A percentile compares a stretch with the other conserved stretches of the same genome.
Conservation (phyloP, 2,329 filamentous ascomycete genomes). For the Lachnum nothofagi region DNA sequence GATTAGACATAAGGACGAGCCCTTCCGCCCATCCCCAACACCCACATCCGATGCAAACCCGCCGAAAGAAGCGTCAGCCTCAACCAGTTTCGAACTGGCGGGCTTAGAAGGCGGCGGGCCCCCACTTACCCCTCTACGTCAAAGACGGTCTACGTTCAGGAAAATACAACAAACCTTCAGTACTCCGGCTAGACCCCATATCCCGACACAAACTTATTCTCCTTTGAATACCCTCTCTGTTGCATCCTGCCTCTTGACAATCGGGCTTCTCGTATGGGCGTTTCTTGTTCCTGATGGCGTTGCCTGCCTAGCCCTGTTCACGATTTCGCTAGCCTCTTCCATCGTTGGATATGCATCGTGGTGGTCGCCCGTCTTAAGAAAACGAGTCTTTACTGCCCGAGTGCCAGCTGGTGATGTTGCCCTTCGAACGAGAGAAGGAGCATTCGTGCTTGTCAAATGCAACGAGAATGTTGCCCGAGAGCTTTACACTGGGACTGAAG, state of each 20-base stretch:
- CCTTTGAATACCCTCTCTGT: constrained; percentile 51
- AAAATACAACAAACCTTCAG: constrained; percentile 17
- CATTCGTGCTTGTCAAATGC: constrained; percentile 53
- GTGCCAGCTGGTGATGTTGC: constrained; percentile 53
- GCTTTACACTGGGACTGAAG: constrained; percentile 56
- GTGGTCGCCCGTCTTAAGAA: constrained; percentile 53
- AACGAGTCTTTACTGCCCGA: constrained; percentile 42
- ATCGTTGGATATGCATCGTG: constrained; percentile 53
- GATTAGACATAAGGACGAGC: constrained; percentile 40
- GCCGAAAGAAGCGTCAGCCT: constrained; percentile 17
- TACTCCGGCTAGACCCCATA: constrained; percentile 40
- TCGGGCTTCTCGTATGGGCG: constrained; percentile 43
- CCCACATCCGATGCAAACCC: neutral
- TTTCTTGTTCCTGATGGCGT: constrained; percentile 44
- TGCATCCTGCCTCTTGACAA: constrained; percentile 46
- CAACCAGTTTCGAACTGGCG: constrained; percentile 25
- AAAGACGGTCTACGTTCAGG: constrained; percentile 14
- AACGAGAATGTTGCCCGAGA: constrained; percentile 58
- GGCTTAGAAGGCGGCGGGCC: constrained; percentile 13
- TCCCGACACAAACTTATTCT: constrained; percentile 46
- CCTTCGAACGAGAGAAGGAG: constrained; percentile 55
- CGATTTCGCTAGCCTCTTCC: constrained; percentile 49
- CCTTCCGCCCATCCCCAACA: neutral
- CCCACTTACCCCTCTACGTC: constrained; percentile 3
- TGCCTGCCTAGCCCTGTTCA: constrained; percentile 46